phyloP scores from a whole-genome alignment of 164 flowering plant species.

The Saururus chinensis region DNA sequence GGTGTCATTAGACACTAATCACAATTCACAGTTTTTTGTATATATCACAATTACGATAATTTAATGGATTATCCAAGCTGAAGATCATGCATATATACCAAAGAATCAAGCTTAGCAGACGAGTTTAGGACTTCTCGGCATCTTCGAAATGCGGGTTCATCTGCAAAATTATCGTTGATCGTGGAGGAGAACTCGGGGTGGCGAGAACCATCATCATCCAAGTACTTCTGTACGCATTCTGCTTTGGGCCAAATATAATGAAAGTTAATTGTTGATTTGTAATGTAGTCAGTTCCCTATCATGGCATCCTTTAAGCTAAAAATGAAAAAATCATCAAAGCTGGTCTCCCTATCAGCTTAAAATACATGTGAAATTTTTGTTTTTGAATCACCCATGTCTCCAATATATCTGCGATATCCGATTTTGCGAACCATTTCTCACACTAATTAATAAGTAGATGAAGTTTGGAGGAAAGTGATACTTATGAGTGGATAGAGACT shows the following conservation, averaged over 20 bases:
- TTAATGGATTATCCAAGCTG: neutral
- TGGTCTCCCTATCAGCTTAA: no score
- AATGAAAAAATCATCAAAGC: no score
- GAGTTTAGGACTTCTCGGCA: conserved; percentile 53
- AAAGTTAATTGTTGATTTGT: no score
- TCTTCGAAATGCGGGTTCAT: conserved; percentile 65
- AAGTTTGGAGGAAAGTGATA: no score
- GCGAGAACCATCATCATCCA: conserved; percentile 51
- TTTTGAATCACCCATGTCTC: no score
- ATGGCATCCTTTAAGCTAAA: no score
- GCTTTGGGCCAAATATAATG: neutral
- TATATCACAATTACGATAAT: no score
- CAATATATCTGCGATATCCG: no score
- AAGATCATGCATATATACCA: conserved; percentile 28
- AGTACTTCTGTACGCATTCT: conserved; percentile 76
- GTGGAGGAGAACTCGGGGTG: conserved; percentile 49
- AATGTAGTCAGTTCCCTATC: no score
- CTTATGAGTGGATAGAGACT: neutral
- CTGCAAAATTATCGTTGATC: conserved; percentile 60
- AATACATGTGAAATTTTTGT: no score
- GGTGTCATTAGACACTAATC: neutral
- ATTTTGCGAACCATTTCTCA: no score
- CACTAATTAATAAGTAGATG: neutral
- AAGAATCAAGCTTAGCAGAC: conserved; percentile 47
- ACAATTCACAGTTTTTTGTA: neutral